A percentile compares a stretch with the other conserved stretches of the same genome.
These are phyloP conservation scores for Tetradesmus lagerheimii DNA, from an alignment of 139 green algal genomes.

Conservation along the genomic window DNA sequence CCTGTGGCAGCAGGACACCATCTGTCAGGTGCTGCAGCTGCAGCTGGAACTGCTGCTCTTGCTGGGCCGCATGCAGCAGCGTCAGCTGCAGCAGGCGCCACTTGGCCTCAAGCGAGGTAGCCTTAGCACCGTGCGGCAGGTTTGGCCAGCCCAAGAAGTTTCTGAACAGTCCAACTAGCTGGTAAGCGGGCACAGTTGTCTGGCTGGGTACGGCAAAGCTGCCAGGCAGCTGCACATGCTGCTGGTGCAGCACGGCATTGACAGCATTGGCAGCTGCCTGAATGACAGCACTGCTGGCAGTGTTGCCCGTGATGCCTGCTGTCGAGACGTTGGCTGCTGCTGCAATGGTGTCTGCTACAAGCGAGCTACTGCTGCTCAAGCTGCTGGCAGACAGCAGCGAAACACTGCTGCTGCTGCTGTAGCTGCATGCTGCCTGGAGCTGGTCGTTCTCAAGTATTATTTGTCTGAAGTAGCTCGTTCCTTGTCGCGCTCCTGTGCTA, in stretches of 20 bases:
- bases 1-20: slow-evolving; percentile 17
- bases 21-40: background rate
- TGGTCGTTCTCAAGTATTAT: background rate
- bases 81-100: slow-evolving; percentile 27
- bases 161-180: slow-evolving; percentile 29
- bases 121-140: background rate
- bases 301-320: background rate
- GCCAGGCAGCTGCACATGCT: background rate
- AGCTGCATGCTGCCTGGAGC: background rate
- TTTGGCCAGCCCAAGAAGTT: background rate
- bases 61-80: slow-evolving; percentile 13
- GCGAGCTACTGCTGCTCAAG: background rate
- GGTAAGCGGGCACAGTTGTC: slow-evolving; percentile 31
- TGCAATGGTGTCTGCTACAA: background rate
- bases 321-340: background rate
- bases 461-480: background rate
- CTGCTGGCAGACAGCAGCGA: background rate
- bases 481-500: background rate
- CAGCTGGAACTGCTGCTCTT: background rate
- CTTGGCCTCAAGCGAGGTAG: slow-evolving; percentile 12
- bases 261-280: background rate
- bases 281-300: background rate
- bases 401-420: background rate
- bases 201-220: background rate
- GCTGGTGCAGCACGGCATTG: background rate